Percentiles rank a stretch among this genome's conserved stretches.
These are phyloP conservation scores for Teunomyces barrocoloradensis DNA, from an alignment of 805 yeast genomes.

Conservation along the genomic window DNA sequence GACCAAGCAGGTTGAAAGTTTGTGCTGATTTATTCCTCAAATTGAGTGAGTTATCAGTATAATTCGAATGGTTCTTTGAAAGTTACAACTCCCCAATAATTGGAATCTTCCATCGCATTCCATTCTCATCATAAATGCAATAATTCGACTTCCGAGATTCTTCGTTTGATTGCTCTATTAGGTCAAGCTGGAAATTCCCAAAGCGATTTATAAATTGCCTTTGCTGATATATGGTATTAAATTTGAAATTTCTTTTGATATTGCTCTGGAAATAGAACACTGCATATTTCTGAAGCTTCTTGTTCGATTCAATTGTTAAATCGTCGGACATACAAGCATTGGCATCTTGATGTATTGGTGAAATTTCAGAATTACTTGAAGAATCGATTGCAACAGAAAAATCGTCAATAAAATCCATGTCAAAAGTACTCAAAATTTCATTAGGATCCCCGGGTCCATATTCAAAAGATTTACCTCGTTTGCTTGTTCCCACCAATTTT, in stretches of 20 bases:
- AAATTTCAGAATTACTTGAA: background rate
- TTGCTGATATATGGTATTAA: slow-evolving; percentile 40
- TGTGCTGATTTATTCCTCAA: too few species aligned
- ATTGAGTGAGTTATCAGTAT: background rate
- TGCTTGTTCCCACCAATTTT: slow-evolving; percentile 8
- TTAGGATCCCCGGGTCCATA: slow-evolving; percentile 20
- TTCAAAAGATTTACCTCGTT: background rate
- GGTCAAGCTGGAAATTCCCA: slow-evolving; percentile 33
- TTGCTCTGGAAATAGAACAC: slow-evolving; percentile 32
- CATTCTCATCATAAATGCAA: slow-evolving; percentile 35
- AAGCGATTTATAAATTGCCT: slow-evolving; percentile 41
- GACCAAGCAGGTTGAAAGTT: too few species aligned
- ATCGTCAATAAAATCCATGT: slow-evolving; percentile 3
- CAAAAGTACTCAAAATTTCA: slow-evolving; percentile 16
- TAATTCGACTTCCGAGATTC: slow-evolving; percentile 4
- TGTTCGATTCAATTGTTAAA: too few species aligned
- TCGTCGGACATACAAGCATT: background rate
- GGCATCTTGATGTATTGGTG: background rate
- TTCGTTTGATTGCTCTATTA: slow-evolving; percentile 1
- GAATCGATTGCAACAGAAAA: background rate
- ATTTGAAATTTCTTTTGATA: slow-evolving; percentile 34
- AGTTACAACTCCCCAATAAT: slow-evolving; percentile 31
- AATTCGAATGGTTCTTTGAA: background rate
- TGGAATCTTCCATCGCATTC: slow-evolving; percentile 44
- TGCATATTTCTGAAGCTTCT: slow-evolving; percentile 26